These are phyloP conservation scores for Podospora conica DNA, from an alignment of 495 filamentous ascomycete species.

Conservation along the genomic window DNA sequence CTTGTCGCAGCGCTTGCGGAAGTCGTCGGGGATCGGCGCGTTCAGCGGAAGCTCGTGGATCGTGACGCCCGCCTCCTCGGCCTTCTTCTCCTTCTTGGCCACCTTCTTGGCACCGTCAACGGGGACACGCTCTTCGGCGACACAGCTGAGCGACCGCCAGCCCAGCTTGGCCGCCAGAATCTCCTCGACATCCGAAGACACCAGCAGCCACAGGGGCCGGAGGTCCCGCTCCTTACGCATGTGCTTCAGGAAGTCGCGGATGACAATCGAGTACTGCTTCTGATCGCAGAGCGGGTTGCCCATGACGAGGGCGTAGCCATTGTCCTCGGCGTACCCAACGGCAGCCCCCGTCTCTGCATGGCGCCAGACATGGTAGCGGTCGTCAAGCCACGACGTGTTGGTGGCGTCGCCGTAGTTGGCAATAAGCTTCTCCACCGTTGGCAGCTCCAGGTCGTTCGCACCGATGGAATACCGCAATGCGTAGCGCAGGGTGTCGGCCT, in stretches of 20 bases:
- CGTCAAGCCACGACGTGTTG: constrained; percentile 81
- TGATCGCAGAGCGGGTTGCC: constrained; percentile 75
- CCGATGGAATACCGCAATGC: constrained; percentile 36
- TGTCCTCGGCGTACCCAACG: constrained; percentile 66
- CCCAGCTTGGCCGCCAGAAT: constrained; percentile 67
- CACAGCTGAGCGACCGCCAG: constrained; percentile 77
- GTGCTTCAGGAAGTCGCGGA: constrained; percentile 64
- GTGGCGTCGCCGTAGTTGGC: constrained; percentile 87
- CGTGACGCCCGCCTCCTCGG: constrained; percentile 71
- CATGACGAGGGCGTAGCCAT: constrained; percentile 68
- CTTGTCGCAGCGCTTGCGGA: constrained; percentile 58
- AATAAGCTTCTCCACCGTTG: constrained; percentile 71
- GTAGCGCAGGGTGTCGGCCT: constrained; percentile 66
- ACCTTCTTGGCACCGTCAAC: constrained; percentile 65
- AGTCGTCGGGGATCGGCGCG: constrained; percentile 53
- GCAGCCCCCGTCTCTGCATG: constrained; percentile 71
- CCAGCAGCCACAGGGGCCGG: constrained; percentile 77
- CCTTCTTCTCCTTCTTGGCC: constrained; percentile 54
- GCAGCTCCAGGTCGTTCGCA: constrained; percentile 45
- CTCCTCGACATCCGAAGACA: constrained; percentile 60
- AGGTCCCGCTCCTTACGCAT: constrained; percentile 63
- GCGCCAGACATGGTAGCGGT: constrained; percentile 76
- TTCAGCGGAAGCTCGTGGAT: constrained; percentile 59
- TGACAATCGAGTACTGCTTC: constrained; percentile 62
- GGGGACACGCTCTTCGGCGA: constrained; percentile 76